A percentile compares a stretch with the other conserved stretches of the same genome.
Conservation (phyloP, 2,329 filamentous ascomycete genomes). For the Aaosphaeria pasadenensis region DNA sequence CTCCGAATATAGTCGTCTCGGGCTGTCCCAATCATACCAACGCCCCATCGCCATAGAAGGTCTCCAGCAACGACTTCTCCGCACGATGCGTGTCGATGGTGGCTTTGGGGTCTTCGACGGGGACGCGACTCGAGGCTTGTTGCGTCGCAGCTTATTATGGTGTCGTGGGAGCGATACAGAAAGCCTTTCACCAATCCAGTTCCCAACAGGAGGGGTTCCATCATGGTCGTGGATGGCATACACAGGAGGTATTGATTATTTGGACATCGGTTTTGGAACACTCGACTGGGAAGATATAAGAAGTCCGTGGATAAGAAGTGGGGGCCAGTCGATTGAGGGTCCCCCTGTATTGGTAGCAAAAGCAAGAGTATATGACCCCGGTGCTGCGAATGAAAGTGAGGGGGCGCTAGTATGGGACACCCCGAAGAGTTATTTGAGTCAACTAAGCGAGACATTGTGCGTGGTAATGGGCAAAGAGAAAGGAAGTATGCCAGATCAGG, state of each 20-base stretch:
- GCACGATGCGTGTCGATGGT: constrained; percentile 1
- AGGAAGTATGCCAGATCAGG: too few species aligned
- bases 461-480: too few species aligned
- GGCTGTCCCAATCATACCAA: background rate
- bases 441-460: too few species aligned
- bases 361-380: too few species aligned
- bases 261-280: constrained; percentile 3
- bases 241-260: constrained; percentile 4
- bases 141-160: constrained; percentile 5
- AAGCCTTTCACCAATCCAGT: background rate
- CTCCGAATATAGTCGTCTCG: constrained; percentile 2
- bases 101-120: constrained; percentile 4
- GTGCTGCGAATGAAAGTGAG: too few species aligned
- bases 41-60: constrained; percentile 6
- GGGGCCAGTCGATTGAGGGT: too few species aligned
- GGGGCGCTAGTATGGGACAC: too few species aligned
- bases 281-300: constrained; percentile 1
- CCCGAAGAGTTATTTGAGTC: too few species aligned
- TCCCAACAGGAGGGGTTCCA: background rate
- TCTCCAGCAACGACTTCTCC: constrained; percentile 4
- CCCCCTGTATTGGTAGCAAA: too few species aligned
- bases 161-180: constrained; percentile 1
- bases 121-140: background rate
- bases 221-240: constrained; percentile 9
- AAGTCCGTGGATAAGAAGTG: too few species aligned